Base-by-base conservation (phyloP, 805 yeast genomes). In the Candida multigemmis region DNA sequence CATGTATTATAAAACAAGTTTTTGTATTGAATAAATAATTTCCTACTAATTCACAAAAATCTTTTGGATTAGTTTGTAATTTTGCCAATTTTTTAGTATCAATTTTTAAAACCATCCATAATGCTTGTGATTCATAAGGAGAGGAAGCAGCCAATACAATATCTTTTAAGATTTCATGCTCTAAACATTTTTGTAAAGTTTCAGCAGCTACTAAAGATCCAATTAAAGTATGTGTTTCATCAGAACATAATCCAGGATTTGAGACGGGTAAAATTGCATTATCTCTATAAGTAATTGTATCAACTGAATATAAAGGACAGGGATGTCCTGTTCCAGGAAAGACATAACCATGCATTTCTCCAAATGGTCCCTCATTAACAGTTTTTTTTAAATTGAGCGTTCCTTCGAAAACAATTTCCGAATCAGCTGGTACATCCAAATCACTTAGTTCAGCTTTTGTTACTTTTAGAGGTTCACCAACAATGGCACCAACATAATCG, bases 321-420 rank as follows among this genome's bases (percentile, higher is more conserved):
- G 40, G 40, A 27, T 41, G 47, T n/a, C 32, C 36, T 9, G 36
- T 32, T 7, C 41, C 44, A 7, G 28, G 34, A 21, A 46, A 46
- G 10, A 34, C 36, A 27, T 47, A 47, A n/a, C 51, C 51, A 26
- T 44, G 51, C 50, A 44, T 43, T 18, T 47, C 53, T 14, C 53
- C 51, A 32, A 47, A 46, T n/a, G 51, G 53, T 16, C 51, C 53
- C 24, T 47, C 53, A 2, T 28, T 25, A 12, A 24, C 32, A 19
- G 32, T 16, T 9, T 38, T 27, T 16, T 38, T 32, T 14, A 43
- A 23, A 14, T 40, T 25, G 14, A 47, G 30, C 14, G 38, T 35
- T 7, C 50, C 50, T 27, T 47, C 51, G 14, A 47, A 28, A 10
- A 47, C 48, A 13, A 46, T 44, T 25, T 47, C 51, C 22, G 35